Base-by-base conservation (phyloP, 805 yeast genomes). In the Monosporozyma yasuniensis region DNA sequence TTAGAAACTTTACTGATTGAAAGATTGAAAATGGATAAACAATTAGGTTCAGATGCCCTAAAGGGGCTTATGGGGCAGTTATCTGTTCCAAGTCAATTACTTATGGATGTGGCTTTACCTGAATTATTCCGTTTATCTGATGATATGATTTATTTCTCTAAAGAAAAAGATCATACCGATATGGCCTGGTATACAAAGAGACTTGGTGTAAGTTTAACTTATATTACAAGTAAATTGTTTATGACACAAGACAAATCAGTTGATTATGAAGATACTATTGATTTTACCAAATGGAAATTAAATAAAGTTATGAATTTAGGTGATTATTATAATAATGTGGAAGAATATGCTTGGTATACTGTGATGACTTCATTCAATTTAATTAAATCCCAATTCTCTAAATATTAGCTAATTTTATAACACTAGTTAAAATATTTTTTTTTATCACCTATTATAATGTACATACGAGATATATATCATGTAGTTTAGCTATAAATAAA, bases 101-200 rank as follows among this genome's bases (percentile, higher is more conserved):
- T 83, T 30, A 58, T 69, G 9, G 63, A 71, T 3, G 56, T 61
- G 27, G 78, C 93, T 0, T 58, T 85, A 46, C 77, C 76, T 35
- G 95, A 87, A 60, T 75, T 93, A 50, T 84, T 81, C 57, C 75
- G 78, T 47, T 72, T 90, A 50, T 75, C 88, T 11, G 98, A 91
- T 68, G 98, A 93, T 62, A 74, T 91, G 52, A 78, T 87, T 43
- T 88, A 69, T 65, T 80, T 79, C 57, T 81, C 96, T 0, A 93
- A 90, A 10, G 97, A 90, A 62, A 77, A 93, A 19, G 81, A 81
- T 55, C 60, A 61, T 44, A 57, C 70, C 18, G 96, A 88, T 65
- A 82, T 85, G 63, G 84, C 87, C 3, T 91, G 99, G 99, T 91
- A 91, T 66, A 72, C 95, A n/a, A 86, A 89, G 61, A 73, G 99